Conservation (phyloP, 2,329 filamentous ascomycete species). For the Didymella lethalis region DNA sequence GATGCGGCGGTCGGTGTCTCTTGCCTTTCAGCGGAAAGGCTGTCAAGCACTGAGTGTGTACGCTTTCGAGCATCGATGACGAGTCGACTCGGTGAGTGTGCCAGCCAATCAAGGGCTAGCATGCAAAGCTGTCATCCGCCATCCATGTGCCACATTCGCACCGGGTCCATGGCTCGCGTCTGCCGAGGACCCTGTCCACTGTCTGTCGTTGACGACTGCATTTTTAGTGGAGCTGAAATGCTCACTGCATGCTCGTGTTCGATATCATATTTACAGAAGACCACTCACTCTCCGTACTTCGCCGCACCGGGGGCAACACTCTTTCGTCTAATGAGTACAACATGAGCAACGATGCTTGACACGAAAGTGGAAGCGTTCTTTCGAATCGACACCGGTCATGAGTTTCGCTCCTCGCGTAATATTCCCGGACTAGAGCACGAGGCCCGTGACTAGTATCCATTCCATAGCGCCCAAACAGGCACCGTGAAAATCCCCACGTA, state of each 20-base stretch:
- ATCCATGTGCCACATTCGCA: conserved; percentile 21
- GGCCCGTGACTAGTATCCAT: conserved; percentile 8
- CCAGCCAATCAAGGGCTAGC: conserved; percentile 13
- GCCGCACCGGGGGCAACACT: not conserved
- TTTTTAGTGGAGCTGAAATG: conserved; percentile 11
- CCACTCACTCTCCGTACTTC: not conserved
- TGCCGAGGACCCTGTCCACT: conserved; percentile 16
- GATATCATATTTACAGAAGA: not conserved
- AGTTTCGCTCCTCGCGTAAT: conserved; percentile 21
- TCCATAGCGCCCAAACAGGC: conserved; percentile 19
- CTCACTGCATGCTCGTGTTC: not conserved
- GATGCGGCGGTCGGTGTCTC: conserved; percentile 16
- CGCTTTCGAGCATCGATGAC: conserved; percentile 24
- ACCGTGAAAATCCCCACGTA: conserved; percentile 36
- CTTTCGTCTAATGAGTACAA: conserved; percentile 1
- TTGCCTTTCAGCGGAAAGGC: conserved; percentile 17
- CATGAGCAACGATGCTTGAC: not conserved
- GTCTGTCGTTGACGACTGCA: conserved; percentile 22
- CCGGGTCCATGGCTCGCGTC: conserved; percentile 10
- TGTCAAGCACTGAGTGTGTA: conserved; percentile 20
- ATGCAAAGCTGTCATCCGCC: conserved; percentile 20
- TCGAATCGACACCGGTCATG: conserved; percentile 12
- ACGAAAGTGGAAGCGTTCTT: not conserved
- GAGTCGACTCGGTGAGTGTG: conserved; percentile 10
- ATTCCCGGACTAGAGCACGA: conserved; percentile 18